phyloP scores from a whole-genome alignment of 139 green algal species.

The Pseudopediastrum boryanum region DNA sequence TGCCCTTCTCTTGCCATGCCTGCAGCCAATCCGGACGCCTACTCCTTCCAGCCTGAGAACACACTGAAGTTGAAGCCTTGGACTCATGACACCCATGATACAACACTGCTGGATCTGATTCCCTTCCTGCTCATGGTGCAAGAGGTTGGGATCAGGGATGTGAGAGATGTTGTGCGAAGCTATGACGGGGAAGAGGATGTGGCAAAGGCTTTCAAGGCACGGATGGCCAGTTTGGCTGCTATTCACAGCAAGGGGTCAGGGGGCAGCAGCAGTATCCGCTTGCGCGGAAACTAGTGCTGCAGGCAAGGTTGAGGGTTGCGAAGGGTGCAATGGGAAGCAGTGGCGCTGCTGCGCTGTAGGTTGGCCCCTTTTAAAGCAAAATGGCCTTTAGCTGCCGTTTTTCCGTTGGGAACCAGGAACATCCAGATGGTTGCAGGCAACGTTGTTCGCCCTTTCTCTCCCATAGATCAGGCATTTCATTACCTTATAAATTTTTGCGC shows the following conservation, averaged over 20 bases:
- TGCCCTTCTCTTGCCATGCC: too few relatives aligned
- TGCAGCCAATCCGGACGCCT: conserved; percentile 49
- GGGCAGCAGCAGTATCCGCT: conserved; percentile 25
- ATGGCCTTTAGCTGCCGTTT: too few relatives aligned
- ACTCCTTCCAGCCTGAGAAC: conserved; percentile 89
- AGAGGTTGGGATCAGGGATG: conserved; percentile 51
- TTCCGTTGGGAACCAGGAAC: too few relatives aligned
- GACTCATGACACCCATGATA: conserved; percentile 72
- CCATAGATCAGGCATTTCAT: too few relatives aligned
- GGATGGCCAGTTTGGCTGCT: conserved; percentile 55
- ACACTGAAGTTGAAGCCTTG: conserved; percentile 83
- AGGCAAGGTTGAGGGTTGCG: too few relatives aligned
- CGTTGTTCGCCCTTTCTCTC: too few relatives aligned
- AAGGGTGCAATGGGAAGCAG: too few relatives aligned
- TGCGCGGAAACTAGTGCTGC: neutral
- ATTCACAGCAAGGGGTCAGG: conserved; percentile 47
- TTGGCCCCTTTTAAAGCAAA: too few relatives aligned
- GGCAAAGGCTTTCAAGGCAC: conserved; percentile 79
- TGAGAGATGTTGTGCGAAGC: conserved; percentile 68
- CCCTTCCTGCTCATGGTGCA: conserved; percentile 61
- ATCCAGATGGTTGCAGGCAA: too few relatives aligned
- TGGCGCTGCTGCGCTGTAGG: too few relatives aligned
- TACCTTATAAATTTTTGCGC: too few relatives aligned
- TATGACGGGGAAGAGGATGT: conserved; percentile 90
- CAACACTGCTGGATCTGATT: conserved; percentile 87